Evolutionary conservation across 768 basidiomycete genomes (phyloP), one percentile per base, ranked within the genome.

Genomic region (Exidia glandulosa): DNA sequence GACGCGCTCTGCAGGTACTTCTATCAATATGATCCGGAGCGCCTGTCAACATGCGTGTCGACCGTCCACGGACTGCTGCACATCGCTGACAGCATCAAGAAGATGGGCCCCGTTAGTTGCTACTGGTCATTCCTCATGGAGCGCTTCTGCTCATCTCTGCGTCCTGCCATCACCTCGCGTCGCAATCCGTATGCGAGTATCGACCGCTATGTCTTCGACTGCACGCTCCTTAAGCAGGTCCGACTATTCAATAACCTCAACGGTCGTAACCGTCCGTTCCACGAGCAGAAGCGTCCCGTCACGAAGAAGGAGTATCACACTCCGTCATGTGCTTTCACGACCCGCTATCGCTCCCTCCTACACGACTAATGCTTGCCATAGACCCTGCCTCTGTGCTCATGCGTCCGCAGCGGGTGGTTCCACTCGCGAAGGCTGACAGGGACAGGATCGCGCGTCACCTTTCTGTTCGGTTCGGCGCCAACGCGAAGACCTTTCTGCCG

Each of bases 51-150:
- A 1, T 76, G 73, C 58, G 59, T 68, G 0, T 57, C 73, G 3
- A 69, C 69, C 2, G 65, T 75, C 1, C 75, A 76, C 65, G 71
- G 62, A 4, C 62, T 76, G 0, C 65, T 75, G 1, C 74, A 76
- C 55, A 56, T 74, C 56, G 63, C 64, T 13, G 65, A 71, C 55
- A 65, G 67, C 36, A 74, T 76, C 37, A 55, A 66, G 47, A 62
- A 57, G 3, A 67, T 60, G 27, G 74, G 76, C 0, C 75, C 73
- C 3, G 63, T 68, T 2, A 73, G 73, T 67, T 48, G 67, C 0
- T 68, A 63, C 9, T 75, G 75, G 75, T 67, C 72, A 2, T 76
- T 74, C 58, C 63, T 62, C 30, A 70, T 75, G 65, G 74, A 76
- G 58, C 57, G 69, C 0, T 73, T 64, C 36, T 75, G 73, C 63